These are phyloP conservation scores for Areca catechu DNA, from an alignment of 176 grass and related monocot genomes.

Conservation along the genomic window DNA sequence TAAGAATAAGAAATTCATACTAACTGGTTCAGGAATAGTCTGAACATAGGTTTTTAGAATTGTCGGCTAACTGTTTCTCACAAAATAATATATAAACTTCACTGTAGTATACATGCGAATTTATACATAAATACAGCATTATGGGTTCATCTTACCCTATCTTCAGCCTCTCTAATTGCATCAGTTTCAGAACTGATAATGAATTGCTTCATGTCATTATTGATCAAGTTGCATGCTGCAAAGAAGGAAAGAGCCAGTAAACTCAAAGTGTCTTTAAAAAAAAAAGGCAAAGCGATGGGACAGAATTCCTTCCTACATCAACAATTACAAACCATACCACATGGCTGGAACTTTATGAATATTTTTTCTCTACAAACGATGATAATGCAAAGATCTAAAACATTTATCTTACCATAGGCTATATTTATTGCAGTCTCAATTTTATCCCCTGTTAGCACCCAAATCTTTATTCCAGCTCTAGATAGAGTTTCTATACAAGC, in stretches of 20 bases:
- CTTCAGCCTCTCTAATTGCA: slow-evolving; percentile 80
- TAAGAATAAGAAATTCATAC: no score
- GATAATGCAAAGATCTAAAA: background rate
- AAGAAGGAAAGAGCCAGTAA: slow-evolving; percentile 4
- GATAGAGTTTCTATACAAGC: slow-evolving; percentile 93
- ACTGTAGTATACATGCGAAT: background rate
- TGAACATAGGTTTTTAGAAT: no score
- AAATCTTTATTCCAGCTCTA: slow-evolving; percentile 97
- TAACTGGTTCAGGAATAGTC: no score
- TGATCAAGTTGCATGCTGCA: slow-evolving; percentile 95
- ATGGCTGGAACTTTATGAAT: no score
- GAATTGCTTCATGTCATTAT: slow-evolving; percentile 88
- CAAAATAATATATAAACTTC: no score
- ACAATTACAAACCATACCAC: no score
- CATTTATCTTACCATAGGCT: slow-evolving; percentile 67
- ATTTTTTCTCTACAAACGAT: no score
- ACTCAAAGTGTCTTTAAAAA: background rate
- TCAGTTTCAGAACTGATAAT: slow-evolving; percentile 89
- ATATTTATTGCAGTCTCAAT: slow-evolving; percentile 99
- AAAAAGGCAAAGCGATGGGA: no score
- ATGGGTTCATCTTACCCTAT: slow-evolving; percentile 48
- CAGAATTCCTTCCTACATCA: no score
- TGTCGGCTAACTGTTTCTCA: no score
- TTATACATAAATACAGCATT: background rate
- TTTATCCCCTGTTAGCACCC: slow-evolving; percentile 98